Evolutionary conservation across 805 yeast genomes (phyloP), one percentile per base, ranked within the genome.

Genomic region (Metschnikowia vanudenii): DNA sequence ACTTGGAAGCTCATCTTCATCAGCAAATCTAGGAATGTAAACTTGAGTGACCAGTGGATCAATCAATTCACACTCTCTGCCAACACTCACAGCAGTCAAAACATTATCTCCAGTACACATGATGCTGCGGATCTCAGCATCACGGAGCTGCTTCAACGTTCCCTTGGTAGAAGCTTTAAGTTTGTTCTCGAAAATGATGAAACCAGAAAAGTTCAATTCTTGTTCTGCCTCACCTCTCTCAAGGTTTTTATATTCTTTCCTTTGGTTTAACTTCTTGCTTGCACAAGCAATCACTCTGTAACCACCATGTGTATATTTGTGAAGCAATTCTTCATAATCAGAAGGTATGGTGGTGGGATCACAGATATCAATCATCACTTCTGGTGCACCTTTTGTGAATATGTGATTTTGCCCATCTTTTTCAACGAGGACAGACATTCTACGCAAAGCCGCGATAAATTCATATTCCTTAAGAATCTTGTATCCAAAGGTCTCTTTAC

Each of bases 71-170:
- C 96, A 88, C 59, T 92, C 97, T 49, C 81, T 76, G 3, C 87
- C 96, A 14, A 94, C 99, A 65, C 96, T 87, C 17, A 94, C 80
- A 0, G 98, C 99, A 0, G 99, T 94, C 46, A 94, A 70, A 16
- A 94, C 81, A 61, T 94, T 94, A 64, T 94, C 99, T 44, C 99
- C 99, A 0, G 99, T 94, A 65, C 99, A 94, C 99, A 94, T 94
- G 24, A 90, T 71, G 0, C 94, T 87, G 55, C 97, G 74, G 41
- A 94, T 76, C 18, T 79, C 74, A 0, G 99, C 97, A 5, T 72
- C 73, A 18, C 71, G 69, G 41, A 94, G 71, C 48, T 79, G 75
- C 11, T 64, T 53, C 41, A 94, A 73, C 0, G 91, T 88, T 0
- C 69, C 65, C 8, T 72, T 73, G 0, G 97, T 85, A 0, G 85